A percentile compares a stretch with the other conserved stretches of the same genome.
Evolutionary conservation across 164 flowering plant species (phyloP).

Genomic region (Echeveria elegans): DNA sequence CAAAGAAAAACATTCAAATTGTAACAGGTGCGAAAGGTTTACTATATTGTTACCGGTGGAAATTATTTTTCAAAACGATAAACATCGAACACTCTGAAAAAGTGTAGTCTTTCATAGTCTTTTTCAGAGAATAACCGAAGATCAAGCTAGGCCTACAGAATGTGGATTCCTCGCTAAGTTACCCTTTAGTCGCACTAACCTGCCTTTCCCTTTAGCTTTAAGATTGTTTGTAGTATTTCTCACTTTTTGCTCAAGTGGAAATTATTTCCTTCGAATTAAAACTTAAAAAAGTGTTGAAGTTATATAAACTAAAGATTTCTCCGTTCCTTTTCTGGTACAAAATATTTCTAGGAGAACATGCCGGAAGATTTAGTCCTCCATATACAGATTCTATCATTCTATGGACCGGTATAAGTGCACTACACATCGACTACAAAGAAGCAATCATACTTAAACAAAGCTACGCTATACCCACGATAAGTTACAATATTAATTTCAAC

Average conservation of each 20-base stretch:
- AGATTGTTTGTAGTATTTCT: not conserved
- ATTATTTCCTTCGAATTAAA: not conserved
- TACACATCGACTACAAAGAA: not conserved
- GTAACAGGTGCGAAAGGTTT: not conserved
- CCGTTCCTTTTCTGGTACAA: not conserved
- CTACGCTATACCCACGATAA: not conserved
- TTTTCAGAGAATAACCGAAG: not conserved
- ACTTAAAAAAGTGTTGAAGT: too few species aligned
- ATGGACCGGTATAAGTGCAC: not conserved
- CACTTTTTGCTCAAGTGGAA: constrained; percentile 1
- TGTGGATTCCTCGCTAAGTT: not conserved
- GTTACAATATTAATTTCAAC: not conserved
- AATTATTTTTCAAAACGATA: not conserved
- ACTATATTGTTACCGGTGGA: not conserved
- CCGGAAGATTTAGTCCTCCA: not conserved
- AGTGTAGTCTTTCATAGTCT: not conserved
- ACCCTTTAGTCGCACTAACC: constrained; percentile 1
- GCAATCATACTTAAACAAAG: not conserved
- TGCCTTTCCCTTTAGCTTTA: constrained; percentile 2
- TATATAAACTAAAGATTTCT: too few species aligned
- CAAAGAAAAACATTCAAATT: not conserved
- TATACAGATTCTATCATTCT: not conserved
- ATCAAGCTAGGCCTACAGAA: not conserved
- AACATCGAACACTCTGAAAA: not conserved
- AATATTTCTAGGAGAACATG: not conserved